Evolutionary conservation across 768 basidiomycete genomes (phyloP), one percentile per base, ranked within the genome.

Genomic region (Leccinum pellstonianum): DNA sequence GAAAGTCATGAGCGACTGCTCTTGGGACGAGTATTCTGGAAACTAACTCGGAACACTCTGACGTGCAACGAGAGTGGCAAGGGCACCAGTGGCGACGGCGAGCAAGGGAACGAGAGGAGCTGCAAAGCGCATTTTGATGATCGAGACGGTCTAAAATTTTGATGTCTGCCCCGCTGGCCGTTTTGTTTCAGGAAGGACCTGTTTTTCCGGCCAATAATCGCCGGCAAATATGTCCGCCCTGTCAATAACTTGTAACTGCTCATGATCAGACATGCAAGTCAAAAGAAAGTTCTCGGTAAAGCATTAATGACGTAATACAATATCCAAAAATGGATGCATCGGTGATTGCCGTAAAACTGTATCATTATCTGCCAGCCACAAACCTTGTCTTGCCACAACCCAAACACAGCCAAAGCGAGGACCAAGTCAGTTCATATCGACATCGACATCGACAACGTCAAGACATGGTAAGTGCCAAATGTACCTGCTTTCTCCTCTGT

Each of bases 361-460:
- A 71, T 56, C 66, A 75, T 62, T 15, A 52, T 11, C 41, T 57
- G 62, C 69, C 78, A 85, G 84, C 84, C 82, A 83, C 83, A 70
- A 86, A 86, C 83, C 76, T 83, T 86, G 79, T 73, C 74, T 68
- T 75, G 78, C 68, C 66, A 67, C 69, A 57, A 54, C n/a, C n/a
- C 66, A 75, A 76, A 79, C 77, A 79, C 66, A 70, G 51, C 65
- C 63, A 70, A 70, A 77, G 62, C 35, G n/a, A 27, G 38, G 23
- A 47, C 52, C 38, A 15, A 25, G 17, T 68, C 77, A 70, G 72
- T 74, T 80, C 82, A 83, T 35, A 35, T 73, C 81, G 81, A 82
- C 80, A 70, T 76, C 79, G 76, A 83, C 80, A 70, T 76, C 79
- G 76, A 82, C 80, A 79, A 79, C 82, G 75, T 78, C 84, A 87